Evolutionary conservation across 169 alveolate genomes (phyloP).

Genomic region (Cryptosporidium felis): DNA sequence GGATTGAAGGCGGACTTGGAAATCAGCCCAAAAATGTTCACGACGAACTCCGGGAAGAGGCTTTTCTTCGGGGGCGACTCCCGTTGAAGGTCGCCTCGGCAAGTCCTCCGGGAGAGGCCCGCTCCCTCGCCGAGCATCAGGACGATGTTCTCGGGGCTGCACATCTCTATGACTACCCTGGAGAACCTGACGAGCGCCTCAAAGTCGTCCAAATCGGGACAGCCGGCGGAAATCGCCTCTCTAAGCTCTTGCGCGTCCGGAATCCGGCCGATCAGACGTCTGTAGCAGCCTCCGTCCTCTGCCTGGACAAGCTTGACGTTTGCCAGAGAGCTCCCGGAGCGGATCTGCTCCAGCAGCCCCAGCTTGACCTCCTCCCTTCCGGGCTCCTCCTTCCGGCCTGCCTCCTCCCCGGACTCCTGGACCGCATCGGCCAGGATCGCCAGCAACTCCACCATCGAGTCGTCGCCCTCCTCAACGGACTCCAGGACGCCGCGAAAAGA

Average conservation of each 20-base stretch:
- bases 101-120: too few species aligned
- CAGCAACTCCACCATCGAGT: constrained; percentile 26
- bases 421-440: not conserved
- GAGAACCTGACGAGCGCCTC: constrained; percentile 4
- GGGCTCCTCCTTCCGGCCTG: not conserved
- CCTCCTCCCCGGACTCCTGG: constrained; percentile 6
- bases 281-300: not conserved
- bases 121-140: not conserved
- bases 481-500: too few species aligned
- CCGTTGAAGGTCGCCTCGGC: too few species aligned
- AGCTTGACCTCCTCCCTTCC: not conserved
- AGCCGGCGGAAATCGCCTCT: constrained; percentile 36
- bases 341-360: not conserved
- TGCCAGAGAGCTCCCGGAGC: not conserved
- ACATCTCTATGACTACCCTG: constrained; percentile 3
- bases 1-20: not conserved
- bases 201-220: constrained; percentile 38
- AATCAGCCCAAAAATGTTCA: not conserved
- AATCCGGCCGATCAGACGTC: not conserved
- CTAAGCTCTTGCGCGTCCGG: constrained; percentile 51
- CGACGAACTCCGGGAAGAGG: constrained; percentile 11
- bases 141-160: constrained; percentile 38
- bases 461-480: constrained; percentile 41
- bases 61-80: not conserved
- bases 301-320: not conserved